Base-by-base conservation (phyloP, 2,329 filamentous ascomycete genomes). In the Metarhizium rileyi region DNA sequence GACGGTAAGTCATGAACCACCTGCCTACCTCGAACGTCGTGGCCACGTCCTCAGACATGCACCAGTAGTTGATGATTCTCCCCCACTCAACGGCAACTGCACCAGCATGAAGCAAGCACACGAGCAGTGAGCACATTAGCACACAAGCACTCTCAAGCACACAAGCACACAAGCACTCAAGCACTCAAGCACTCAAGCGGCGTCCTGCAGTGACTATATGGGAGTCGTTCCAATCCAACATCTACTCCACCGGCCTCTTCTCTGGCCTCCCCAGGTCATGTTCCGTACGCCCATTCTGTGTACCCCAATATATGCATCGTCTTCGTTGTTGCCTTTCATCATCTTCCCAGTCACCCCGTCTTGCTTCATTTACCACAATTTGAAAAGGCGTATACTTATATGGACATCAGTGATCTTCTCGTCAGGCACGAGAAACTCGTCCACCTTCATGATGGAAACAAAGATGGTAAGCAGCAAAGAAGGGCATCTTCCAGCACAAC, bases 401-500 rank as follows among this genome's bases (percentile, higher is more conserved):
- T 80, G 76, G 72, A 80, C 67, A 80, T 78, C 68, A 82, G 78
- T 56, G 79, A 82, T 63, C 73, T 83, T 53, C 72, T 83, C 56
- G 77, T 80, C 54, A 73, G 79, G 55, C 79, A 83, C 66, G 77
- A 81, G 66, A 82, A 81, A 66, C 75, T 82, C 57, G 78, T 81
- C 58, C 79, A 83, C 61, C 72, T 80, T 61, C 81, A 78, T 66
- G 77, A 81, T 63, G 74, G 72, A 56, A 74, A 67, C 63, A 80
- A 78, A 56, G 76, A 81, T 59, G 71, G 66, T 54, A 67, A 59
- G 58, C 70, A 76, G 48, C 69, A 70, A 25, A 70, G 76, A 53
- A 80, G 77, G 58, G 62, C 71, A n/a, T 78, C 76, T 16, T 71
- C 72, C 14, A 73, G 67, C 49, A 59, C 67, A 14, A 61, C 63